A percentile compares a stretch with the other conserved stretches of the same genome.
phyloP scores from a whole-genome alignment of 2,329 filamentous ascomycete genomes.

The Aureobasidium mangrovei region DNA sequence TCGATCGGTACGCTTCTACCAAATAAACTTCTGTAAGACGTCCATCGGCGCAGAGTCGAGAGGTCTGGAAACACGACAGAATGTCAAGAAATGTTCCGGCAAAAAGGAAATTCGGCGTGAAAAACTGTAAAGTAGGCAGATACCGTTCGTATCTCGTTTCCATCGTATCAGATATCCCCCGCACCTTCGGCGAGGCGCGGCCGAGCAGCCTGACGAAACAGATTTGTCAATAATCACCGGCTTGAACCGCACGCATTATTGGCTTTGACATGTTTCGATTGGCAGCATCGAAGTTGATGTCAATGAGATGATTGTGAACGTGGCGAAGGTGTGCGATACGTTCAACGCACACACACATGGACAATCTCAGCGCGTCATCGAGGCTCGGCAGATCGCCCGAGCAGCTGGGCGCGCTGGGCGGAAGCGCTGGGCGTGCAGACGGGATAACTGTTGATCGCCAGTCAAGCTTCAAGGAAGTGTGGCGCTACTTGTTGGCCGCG shows the following conservation, averaged over 20 bases:
- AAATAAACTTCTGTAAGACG: too few relatives aligned
- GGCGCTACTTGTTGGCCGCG: conserved; percentile 6
- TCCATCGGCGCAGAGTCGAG: too few relatives aligned
- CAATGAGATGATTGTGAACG: not conserved
- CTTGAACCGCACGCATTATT: not conserved
- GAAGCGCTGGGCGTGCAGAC: conserved; percentile 7
- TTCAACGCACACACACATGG: not conserved
- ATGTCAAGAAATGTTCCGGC: too few relatives aligned
- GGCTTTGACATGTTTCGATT: not conserved
- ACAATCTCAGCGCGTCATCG: conserved; percentile 1
- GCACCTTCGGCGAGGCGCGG: conserved; percentile 1
- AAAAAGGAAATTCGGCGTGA: too few relatives aligned
- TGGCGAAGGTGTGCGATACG: not conserved
- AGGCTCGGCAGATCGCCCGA: not conserved
- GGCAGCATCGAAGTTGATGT: not conserved
- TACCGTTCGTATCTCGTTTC: too few relatives aligned
- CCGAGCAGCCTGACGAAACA: not conserved
- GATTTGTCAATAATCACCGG: not conserved
- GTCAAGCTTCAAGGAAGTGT: conserved; percentile 11
- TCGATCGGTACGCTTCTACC: too few relatives aligned
- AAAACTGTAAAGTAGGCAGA: too few relatives aligned
- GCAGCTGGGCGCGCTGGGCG: conserved; percentile 6
- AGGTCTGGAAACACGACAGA: too few relatives aligned
- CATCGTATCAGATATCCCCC: not conserved
- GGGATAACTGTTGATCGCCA: not conserved